Conservation (phyloP, 179 eudicot genomes). For the Spergularia azorica region DNA sequence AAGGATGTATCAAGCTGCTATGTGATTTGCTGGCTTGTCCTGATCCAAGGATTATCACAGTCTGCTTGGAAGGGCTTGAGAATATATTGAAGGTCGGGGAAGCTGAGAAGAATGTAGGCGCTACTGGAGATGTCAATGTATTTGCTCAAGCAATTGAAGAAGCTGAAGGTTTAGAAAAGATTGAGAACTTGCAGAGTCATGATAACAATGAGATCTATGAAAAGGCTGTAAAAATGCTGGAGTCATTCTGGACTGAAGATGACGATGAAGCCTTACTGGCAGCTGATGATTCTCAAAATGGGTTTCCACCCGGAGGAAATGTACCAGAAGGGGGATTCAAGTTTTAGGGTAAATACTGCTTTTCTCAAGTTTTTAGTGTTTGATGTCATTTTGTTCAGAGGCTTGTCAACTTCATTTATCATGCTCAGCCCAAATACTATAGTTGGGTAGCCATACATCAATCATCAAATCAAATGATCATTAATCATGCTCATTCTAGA, state of each 20-base stretch:
- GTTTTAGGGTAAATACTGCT: constrained; percentile 41
- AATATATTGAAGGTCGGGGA: constrained; percentile 76
- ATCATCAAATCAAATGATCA: too few relatives aligned
- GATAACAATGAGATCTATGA: constrained; percentile 78
- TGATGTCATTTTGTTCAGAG: background rate
- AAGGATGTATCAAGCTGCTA: constrained; percentile 65
- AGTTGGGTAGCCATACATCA: too few relatives aligned
- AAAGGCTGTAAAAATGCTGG: constrained; percentile 66
- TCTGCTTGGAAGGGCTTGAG: constrained; percentile 77
- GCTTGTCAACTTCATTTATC: background rate
- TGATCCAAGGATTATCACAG: constrained; percentile 71
- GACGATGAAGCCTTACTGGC: constrained; percentile 53
- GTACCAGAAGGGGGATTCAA: constrained; percentile 69
- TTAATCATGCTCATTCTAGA: too few relatives aligned
- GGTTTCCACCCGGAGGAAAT: constrained; percentile 52
- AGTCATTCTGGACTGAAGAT: constrained; percentile 68
- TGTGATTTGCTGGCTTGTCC: constrained; percentile 72
- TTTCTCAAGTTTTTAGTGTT: background rate
- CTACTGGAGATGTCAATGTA: constrained; percentile 46
- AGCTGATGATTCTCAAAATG: constrained; percentile 50
- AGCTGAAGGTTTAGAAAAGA: constrained; percentile 70
- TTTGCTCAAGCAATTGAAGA: constrained; percentile 68
- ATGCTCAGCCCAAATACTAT: background rate
- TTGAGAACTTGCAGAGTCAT: constrained; percentile 66
- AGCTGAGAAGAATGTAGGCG: constrained; percentile 55